Conservation (phyloP, 495 filamentous ascomycete species). For the Clavariopsis aquatica region DNA sequence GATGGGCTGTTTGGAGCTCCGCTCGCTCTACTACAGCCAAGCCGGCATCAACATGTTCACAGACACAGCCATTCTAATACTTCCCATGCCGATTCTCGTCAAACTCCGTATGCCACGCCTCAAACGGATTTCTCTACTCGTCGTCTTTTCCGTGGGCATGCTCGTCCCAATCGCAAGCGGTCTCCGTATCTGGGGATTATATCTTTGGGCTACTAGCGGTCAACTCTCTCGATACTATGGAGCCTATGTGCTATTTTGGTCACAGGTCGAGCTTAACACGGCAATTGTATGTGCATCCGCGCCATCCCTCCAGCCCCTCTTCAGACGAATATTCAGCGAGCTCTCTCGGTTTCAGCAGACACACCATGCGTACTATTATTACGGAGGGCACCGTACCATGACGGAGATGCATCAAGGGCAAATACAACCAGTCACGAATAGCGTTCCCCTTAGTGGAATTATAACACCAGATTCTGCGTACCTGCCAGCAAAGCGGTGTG, state of each 20-base stretch:
- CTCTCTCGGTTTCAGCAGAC: background rate
- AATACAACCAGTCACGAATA: background rate
- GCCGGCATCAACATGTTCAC: conserved; percentile 35
- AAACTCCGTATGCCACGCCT: conserved; percentile 22
- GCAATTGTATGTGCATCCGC: conserved; percentile 53
- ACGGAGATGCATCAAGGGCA: background rate
- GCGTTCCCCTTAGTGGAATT: background rate
- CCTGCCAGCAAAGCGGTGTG: background rate
- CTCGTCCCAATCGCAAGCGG: conserved; percentile 44
- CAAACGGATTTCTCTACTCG: conserved; percentile 25
- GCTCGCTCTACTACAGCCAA: conserved; percentile 25
- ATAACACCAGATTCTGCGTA: conserved; percentile 7
- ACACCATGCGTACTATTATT: conserved; percentile 29
- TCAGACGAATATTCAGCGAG: conserved; percentile 28
- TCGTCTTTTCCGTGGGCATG: conserved; percentile 32
- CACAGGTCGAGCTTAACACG: conserved; percentile 50
- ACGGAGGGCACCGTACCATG: conserved; percentile 10
- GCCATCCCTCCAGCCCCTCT: conserved; percentile 42
- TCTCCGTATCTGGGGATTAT: conserved; percentile 43
- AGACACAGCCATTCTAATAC: conserved; percentile 30
- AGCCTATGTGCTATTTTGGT: conserved; percentile 50
- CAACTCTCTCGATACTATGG: conserved; percentile 38
- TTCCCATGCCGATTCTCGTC: conserved; percentile 32
- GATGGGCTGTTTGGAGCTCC: conserved; percentile 19
- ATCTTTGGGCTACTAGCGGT: conserved; percentile 20